Base-by-base conservation (phyloP, 805 yeast species). In the Isabelozyma gotoi region DNA sequence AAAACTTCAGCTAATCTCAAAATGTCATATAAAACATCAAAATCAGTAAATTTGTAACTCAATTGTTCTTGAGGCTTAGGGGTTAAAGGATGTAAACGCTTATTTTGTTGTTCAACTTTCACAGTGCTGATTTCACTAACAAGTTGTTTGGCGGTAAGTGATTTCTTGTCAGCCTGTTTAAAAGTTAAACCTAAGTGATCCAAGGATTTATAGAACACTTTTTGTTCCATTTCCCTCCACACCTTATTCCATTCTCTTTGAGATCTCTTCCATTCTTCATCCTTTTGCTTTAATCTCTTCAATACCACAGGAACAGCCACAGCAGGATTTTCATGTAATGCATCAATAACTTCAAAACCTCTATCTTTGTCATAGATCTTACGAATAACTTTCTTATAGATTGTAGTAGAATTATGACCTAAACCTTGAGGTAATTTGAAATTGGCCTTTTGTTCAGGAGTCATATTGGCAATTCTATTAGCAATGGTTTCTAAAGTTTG, bases 161-260 rank as follows among this genome's bases (percentile, higher is more conserved):
- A 68, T 63, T 94, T 92, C 64, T 94, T 92, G 67, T 94, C 99
- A 18, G 96, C 87, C 62, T 94, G 98, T 67, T 94, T 94, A 72
- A 94, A 94, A 0, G 97, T 91, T 55, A 94, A 76, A 1, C 99
- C 99, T 49, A 92, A 72, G 63, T 94, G 99, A 62, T 94, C 99
- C 51, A 94, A 74, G 2, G 97, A 88, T 65, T 94, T 94, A 72
- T 82, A 88, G 63, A 87, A 91, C 0, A 90, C 96, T 57, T 89
- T 91, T 59, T 91, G 96, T 65, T 94, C 99, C 68, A 95, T 82
- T 67, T 92, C 98, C 60, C 99, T 82, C 99, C 99, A 94, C 11
- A 90, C 96, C 62, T 92, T 92, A 67, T 92, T 92, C 98, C 99
- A 94, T 63, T 94, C 98, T 56, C 98, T 81, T 57, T 92, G 99